Evolutionary conservation across 2,329 filamentous ascomycete genomes (phyloP), one percentile per base, ranked within the genome.

Genomic region (Penicillium sp.): DNA sequence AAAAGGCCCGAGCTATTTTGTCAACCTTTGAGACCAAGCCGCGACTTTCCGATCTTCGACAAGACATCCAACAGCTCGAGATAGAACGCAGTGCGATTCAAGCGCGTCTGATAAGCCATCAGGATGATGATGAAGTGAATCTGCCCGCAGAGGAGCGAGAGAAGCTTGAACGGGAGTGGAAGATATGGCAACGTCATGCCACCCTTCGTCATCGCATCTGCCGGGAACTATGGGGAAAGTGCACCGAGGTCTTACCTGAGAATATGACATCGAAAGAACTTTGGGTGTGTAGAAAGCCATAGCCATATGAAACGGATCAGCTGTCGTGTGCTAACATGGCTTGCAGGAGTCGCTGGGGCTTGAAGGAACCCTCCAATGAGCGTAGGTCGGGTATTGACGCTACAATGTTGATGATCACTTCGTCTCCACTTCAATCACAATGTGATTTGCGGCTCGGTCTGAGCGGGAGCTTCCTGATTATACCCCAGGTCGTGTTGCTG

Each of bases 41-140:
- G 16, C 80, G 83, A 16, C 79, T 82, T 2, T 68, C 76, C 0
- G 79, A 84, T 35, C 77, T 88, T 19, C 73, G 77, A 9, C 58
- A 72, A 16, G 68, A 69, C 7, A 75, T 85, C 7, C 59, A 64
- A 8, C 68, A 68, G 2, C 71, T 86, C 5, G 76, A 80, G 57
- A 57, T 63, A 2, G 78, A 83, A 61, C 81, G 78, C 55, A 58
- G 64, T 1, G 71, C 74, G 24, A 70, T 83, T 13, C 53, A 67
- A 14, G 68, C 64, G 3, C 71, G 78, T 3, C 65, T 87, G 29
- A 66, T 69, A 13, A 73, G 63, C 11, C 65, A 82, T 56, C 73
- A 73, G 53, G 70, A 68, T 6, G 78, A 77, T 29, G 76, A 77
- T 63, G 46, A 58, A 3, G 43, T 47, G 48, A 77, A 77, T 9